Evolutionary conservation across 257 asterid species (phyloP).

Genomic region (Solanum corneliomulleri): DNA sequence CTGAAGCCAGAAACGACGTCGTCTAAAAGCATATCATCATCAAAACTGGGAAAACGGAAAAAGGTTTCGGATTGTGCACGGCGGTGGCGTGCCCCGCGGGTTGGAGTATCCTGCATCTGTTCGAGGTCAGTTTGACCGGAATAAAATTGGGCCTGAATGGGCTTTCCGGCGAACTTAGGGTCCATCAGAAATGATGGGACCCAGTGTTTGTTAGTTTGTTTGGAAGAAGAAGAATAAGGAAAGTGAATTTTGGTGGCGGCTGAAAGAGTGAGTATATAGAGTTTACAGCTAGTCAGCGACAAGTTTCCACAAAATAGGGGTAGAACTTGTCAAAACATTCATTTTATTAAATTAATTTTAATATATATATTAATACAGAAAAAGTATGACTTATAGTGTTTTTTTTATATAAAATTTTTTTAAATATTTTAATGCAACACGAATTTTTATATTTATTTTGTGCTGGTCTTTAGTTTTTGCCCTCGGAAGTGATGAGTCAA

Average conservation of each 20-base stretch:
- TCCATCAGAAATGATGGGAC: slow-evolving; percentile 22
- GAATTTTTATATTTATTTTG: too few relatives aligned
- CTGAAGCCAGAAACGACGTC: slow-evolving; percentile 45
- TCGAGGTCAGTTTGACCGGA: slow-evolving; percentile 45
- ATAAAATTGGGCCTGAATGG: slow-evolving; percentile 21
- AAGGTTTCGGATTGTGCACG: slow-evolving; percentile 84
- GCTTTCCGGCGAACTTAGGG: slow-evolving; percentile 43
- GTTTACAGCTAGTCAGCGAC: not conserved
- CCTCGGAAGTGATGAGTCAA: not conserved
- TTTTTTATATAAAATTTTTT: too few relatives aligned
- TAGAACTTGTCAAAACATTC: not conserved
- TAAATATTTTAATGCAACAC: too few relatives aligned
- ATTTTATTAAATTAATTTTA: not conserved
- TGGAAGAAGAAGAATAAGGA: not conserved
- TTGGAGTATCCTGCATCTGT: slow-evolving; percentile 71
- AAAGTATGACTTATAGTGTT: too few relatives aligned
- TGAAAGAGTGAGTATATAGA: not conserved
- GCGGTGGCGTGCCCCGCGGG: slow-evolving; percentile 63
- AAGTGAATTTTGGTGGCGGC: not conserved
- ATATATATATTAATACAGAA: too few relatives aligned
- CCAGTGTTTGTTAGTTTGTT: not conserved
- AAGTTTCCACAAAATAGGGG: not conserved
- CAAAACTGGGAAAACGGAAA: slow-evolving; percentile 68
- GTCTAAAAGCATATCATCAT: slow-evolving; percentile 55
- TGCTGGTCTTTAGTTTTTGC: too few relatives aligned